Conservation (phyloP, 805 yeast species). For the Saccharomycopsis olivae region DNA sequence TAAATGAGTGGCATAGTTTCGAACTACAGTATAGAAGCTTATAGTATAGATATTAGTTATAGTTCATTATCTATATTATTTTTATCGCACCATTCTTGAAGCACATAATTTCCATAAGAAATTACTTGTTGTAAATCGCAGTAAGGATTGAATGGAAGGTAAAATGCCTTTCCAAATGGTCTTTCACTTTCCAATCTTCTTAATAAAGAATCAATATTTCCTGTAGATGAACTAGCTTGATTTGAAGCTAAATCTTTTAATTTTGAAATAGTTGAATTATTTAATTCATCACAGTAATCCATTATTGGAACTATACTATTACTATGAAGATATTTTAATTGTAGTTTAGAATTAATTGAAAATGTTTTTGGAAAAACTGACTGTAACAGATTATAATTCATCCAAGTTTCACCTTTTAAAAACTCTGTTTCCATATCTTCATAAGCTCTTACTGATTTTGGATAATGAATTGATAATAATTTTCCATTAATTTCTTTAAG, state of each 20-base stretch:
- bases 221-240: not conserved
- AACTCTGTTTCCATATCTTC: slow-evolving; percentile 11
- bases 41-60: too few species aligned
- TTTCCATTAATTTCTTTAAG: slow-evolving; percentile 9
- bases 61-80: slow-evolving; percentile 1
- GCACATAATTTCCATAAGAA: slow-evolving; percentile 12
- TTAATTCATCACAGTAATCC: slow-evolving; percentile 12
- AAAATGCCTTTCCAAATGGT: slow-evolving; percentile 1
- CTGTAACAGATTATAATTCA: slow-evolving; percentile 9
- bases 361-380: slow-evolving; percentile 10
- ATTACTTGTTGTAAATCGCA: slow-evolving; percentile 13
- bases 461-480: slow-evolving; percentile 8
- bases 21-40: too few species aligned
- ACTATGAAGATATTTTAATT: not conserved
- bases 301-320: slow-evolving; percentile 7
- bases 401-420: slow-evolving; percentile 11
- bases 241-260: not conserved
- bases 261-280: not conserved
- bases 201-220: not conserved
- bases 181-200: slow-evolving; percentile 9
- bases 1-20: too few species aligned
- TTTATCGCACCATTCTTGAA: slow-evolving; percentile 18
- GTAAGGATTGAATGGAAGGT: slow-evolving; percentile 16
- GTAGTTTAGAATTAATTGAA: not conserved
- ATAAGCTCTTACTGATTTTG: slow-evolving; percentile 1